Evolutionary conservation across 1,139 yeast species (phyloP), one percentile per base, ranked within the genome.

Genomic region (Nakaseomyces bracarensis): DNA sequence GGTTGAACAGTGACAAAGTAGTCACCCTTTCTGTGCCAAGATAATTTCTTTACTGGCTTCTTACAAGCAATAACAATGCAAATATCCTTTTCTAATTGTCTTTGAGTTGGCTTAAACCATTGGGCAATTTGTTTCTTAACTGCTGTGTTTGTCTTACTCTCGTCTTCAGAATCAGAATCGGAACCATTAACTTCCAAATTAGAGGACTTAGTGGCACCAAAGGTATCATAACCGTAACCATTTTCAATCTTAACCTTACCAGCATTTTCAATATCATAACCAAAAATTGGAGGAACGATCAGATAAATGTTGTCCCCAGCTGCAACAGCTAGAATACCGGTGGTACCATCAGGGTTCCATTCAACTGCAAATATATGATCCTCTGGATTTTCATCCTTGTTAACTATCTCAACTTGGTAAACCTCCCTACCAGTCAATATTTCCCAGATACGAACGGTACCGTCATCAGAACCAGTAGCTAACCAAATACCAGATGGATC

Each of bases 11-110:
- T 81, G 49, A 91, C 95, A 54, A 93, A 85, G 62, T 91, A 91
- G 67, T 91, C 98, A 58, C 98, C 99, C 58, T 84, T 82, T 63
- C 96, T 75, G 64, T 91, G 99, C 99, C 99, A 91, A 51, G 95
- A 76, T 14, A 91, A 56, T 58, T 80, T 82, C 67, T 86, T 87
- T 51, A 91, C 75, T 1, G 85, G 72, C 61, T 80, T 83, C 52
- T 76, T 72, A 51, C 79, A 70, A 13, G 75, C 65, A 47, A 91
- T 77, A 23, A 85, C 79, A 8, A 86, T 82, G 10, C 85, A 74
- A 33, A 89, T 78, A 40, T 95, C 95, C 49, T 74, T 71, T 36
- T 74, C 70, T 53, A 81, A 81, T 49, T 74, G 75, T 41, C 72
- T 65, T 30, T 66, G 63, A 18, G 79, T 74, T 37, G 97, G 95